Evolutionary conservation across 495 filamentous ascomycete species (phyloP).

Genomic region (Astrothelium subdiscretum): DNA sequence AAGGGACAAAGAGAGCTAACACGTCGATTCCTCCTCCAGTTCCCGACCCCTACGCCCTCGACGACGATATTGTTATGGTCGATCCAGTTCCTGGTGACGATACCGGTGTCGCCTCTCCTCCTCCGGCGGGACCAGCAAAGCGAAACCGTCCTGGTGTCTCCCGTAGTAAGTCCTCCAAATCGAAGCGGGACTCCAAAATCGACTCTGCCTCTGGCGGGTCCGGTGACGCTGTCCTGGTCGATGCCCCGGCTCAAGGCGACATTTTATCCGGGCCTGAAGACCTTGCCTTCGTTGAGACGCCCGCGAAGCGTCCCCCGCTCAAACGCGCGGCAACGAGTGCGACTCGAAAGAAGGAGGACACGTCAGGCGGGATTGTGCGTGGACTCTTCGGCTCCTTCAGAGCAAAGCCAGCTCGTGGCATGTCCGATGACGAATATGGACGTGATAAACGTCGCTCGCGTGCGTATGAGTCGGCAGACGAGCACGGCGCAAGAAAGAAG

Average conservation of each 20-base stretch:
- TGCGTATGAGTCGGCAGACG: slow-evolving; percentile 18
- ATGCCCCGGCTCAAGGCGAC: slow-evolving; percentile 9
- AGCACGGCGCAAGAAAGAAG: slow-evolving; percentile 10
- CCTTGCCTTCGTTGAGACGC: slow-evolving; percentile 12
- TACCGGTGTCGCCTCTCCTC: slow-evolving; percentile 9
- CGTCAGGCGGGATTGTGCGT: slow-evolving; percentile 12
- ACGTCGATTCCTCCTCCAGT: slow-evolving; percentile 22
- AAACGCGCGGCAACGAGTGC: slow-evolving; percentile 14
- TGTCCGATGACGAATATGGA: background rate
- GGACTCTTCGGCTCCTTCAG: slow-evolving; percentile 16
- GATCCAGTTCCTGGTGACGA: slow-evolving; percentile 31
- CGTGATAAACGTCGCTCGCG: slow-evolving; percentile 8
- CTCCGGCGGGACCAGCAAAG: slow-evolving; percentile 3
- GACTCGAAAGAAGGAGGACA: slow-evolving; percentile 9
- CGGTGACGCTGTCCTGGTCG: slow-evolving; percentile 19
- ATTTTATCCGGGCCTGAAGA: slow-evolving; percentile 6
- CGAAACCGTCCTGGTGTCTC: background rate
- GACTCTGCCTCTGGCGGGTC: slow-evolving; percentile 15
- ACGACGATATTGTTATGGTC: slow-evolving; percentile 49
- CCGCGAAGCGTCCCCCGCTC: slow-evolving; percentile 7
- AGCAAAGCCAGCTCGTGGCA: slow-evolving; percentile 8
- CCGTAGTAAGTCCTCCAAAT: slow-evolving; percentile 7
- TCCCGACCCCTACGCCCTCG: slow-evolving; percentile 48
- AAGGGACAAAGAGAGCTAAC: slow-evolving; percentile 12
- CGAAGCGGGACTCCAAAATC: slow-evolving; percentile 17